Evolutionary conservation across 768 basidiomycete genomes (phyloP).

Genomic region (Boletus coccyginus): DNA sequence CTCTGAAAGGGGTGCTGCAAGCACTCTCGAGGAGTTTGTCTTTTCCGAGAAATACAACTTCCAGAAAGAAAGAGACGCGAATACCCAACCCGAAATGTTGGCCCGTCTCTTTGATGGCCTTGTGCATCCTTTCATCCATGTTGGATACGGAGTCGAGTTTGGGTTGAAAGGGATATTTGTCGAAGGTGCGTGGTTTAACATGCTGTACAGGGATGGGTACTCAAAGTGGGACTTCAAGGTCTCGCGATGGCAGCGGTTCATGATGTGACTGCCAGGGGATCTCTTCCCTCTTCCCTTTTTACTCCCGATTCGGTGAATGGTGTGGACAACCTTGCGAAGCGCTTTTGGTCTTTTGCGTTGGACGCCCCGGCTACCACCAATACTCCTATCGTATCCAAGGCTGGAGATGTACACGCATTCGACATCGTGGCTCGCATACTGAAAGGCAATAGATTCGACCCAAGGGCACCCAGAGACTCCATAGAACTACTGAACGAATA

Average conservation of each 20-base stretch:
- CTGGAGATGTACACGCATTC: constrained; percentile 34
- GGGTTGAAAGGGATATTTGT: constrained; percentile 56
- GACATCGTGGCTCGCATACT: constrained; percentile 51
- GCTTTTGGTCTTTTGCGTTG: constrained; percentile 8
- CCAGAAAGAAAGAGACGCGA: constrained; percentile 8
- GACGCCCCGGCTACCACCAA: neutral
- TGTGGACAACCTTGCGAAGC: neutral
- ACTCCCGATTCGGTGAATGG: neutral
- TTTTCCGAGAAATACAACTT: constrained; percentile 32
- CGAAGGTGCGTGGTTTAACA: constrained; percentile 44
- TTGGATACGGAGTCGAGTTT: constrained; percentile 63
- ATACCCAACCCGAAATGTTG: constrained; percentile 49
- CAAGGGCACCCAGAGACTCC: constrained; percentile 12
- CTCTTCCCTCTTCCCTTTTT: constrained; percentile 11
- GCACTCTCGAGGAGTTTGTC: constrained; percentile 26
- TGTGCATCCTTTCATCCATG: constrained; percentile 62
- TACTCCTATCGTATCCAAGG: neutral
- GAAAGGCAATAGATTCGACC: constrained; percentile 39
- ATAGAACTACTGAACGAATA: neutral
- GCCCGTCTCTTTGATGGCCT: constrained; percentile 46
- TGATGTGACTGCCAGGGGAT: constrained; percentile 38
- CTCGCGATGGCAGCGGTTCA: constrained; percentile 26
- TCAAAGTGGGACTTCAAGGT: constrained; percentile 10
- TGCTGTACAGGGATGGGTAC: neutral
- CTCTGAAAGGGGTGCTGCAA: constrained; percentile 11